phyloP scores from a whole-genome alignment of 352 stramenopile genomes.

The Thalassiosira livingstoniorum region DNA sequence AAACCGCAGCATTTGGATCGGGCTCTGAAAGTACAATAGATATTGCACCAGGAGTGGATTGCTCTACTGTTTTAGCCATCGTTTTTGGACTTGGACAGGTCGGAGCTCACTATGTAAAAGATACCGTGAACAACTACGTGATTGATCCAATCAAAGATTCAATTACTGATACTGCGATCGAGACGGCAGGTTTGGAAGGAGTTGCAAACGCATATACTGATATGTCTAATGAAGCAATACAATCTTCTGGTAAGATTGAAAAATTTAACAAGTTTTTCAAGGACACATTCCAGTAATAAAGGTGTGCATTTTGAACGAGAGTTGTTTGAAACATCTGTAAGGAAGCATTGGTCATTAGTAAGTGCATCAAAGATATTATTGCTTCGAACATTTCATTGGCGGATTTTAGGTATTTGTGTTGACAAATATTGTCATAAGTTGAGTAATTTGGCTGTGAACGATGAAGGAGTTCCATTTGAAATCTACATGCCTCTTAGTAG shows the following conservation, averaged over 20 bases:
- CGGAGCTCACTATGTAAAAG: slow-evolving; percentile 57
- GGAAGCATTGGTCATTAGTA: no score
- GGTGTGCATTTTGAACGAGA: no score
- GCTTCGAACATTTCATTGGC: no score
- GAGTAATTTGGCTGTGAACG: no score
- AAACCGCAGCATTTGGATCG: slow-evolving; percentile 55
- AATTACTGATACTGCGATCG: slow-evolving; percentile 27
- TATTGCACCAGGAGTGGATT: slow-evolving; percentile 62
- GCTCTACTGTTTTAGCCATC: slow-evolving; percentile 61
- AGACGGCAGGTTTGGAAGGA: slow-evolving; percentile 44
- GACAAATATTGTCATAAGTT: no score
- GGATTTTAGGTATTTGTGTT: no score
- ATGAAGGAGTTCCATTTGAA: no score
- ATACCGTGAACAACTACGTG: slow-evolving; percentile 54
- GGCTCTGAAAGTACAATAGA: slow-evolving; percentile 62
- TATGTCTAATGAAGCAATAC: slow-evolving; percentile 34
- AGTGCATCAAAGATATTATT: no score
- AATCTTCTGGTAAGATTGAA: slow-evolving; percentile 32
- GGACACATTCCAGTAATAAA: slow-evolving; percentile 56
- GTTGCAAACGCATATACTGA: slow-evolving; percentile 45
- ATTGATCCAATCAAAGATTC: slow-evolving; percentile 61
- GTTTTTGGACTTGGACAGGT: slow-evolving; percentile 59
- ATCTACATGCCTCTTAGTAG: no score
- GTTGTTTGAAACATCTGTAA: no score
- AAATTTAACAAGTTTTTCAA: slow-evolving; percentile 57